Evolutionary conservation across 2,329 filamentous ascomycete genomes (phyloP), one percentile per base, ranked within the genome.

Genomic region (Cercospora citrullina): DNA sequence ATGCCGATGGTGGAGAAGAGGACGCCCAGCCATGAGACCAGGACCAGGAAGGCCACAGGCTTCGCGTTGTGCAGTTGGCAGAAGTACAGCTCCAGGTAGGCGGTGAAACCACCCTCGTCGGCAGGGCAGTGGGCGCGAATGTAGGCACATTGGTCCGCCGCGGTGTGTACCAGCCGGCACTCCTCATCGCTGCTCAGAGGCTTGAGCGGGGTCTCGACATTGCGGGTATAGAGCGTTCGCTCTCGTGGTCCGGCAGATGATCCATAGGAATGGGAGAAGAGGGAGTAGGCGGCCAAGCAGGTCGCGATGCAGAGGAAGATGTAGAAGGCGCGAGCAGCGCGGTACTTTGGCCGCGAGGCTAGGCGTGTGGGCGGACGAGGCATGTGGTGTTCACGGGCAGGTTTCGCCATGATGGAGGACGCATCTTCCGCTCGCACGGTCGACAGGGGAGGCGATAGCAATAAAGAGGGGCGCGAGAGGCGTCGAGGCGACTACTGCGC

Each of bases 1-100:
- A 99, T 97, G 68, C 95, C 95, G 72, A 99, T 97, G 14, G 95
- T 98, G 73, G 91, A 94, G 81, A 99, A 99, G 7, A 99, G 87
- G 64, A 98, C 83, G 42, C 88, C 91, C 6, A 97, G 87, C 95
- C 95, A 99, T 68, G 89, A 74, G 16, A 92, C 86, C 57, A 99
- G 84, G 51, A 96, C 82, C 23, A 84, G 77, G 76, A 99, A 96
- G n/a, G 91, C 93, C 57, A 96, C 71, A 0, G 91, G 89, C 76
- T 92, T 90, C 14, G 84, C 88, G 64, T 87, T 80, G 64, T 84
- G 83, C 36, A 96, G 84, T 53, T 83, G 82, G 84, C 95, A 99
- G 80, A 97, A 99, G 84, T 97, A 99, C 64, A 98, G 84, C 21
- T 89, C 86, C 58, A 98, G 87, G 80, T 99, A 99, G 28, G 92